phyloP scores from a whole-genome alignment of 129 eudicot species.

The Ambrosia trifida region DNA sequence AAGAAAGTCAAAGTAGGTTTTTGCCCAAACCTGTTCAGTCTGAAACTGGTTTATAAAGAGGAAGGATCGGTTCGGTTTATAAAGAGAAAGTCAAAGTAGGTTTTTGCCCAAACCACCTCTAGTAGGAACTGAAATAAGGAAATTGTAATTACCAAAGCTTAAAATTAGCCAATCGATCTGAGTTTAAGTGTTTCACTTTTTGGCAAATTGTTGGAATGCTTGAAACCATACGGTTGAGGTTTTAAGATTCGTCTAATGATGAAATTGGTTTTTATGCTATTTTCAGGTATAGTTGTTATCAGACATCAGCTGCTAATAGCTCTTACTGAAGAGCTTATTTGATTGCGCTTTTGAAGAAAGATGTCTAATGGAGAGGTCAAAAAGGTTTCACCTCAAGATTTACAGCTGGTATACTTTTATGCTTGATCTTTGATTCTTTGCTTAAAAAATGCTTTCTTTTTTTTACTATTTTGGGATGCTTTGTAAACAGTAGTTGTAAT shows the following conservation, averaged over 20 bases:
- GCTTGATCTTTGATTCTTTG: slow-evolving; percentile 19
- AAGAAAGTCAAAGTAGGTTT: no score
- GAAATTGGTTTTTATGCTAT: neutral
- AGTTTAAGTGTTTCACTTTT: no score
- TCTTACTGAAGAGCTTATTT: slow-evolving; percentile 9
- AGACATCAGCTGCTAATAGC: neutral
- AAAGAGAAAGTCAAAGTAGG: neutral
- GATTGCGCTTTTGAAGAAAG: slow-evolving; percentile 17
- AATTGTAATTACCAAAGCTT: neutral
- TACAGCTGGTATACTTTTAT: slow-evolving; percentile 71
- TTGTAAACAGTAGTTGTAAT: neutral
- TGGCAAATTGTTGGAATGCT: no score
- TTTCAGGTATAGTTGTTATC: slow-evolving; percentile 23
- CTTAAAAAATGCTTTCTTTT: neutral
- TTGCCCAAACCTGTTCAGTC: no score
- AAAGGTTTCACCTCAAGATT: slow-evolving; percentile 72
- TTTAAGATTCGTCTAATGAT: neutral
- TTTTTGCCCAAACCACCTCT: neutral
- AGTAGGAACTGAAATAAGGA: slow-evolving; percentile 4
- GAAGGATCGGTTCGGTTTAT: neutral
- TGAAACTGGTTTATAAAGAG: no score
- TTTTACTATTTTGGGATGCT: neutral
- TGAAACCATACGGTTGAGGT: neutral
- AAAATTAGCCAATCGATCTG: neutral
- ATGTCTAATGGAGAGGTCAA: slow-evolving; percentile 76